Conservation (phyloP, 2,329 filamentous ascomycete species). For the Beauveria pseudobassiana region DNA sequence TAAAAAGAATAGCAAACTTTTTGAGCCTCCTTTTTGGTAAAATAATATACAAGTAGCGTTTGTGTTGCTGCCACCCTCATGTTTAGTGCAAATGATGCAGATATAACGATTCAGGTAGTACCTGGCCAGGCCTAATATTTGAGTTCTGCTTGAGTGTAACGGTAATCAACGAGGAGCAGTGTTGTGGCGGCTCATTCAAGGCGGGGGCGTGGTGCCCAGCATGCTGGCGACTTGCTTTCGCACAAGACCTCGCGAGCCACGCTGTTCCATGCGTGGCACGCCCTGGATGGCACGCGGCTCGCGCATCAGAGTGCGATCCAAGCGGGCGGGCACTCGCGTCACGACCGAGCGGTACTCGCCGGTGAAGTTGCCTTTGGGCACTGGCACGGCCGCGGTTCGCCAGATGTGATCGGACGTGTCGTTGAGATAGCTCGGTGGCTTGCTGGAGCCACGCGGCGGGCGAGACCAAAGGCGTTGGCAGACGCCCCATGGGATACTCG, state of each 20-base stretch:
- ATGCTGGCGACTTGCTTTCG: slow-evolving; percentile 50
- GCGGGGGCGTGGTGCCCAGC: slow-evolving; percentile 34
- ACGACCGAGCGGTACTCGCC: slow-evolving; percentile 55
- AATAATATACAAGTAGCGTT: slow-evolving; percentile 4
- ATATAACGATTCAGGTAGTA: not conserved
- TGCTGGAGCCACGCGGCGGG: slow-evolving; percentile 30
- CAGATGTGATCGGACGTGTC: slow-evolving; percentile 74
- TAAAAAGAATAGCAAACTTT: slow-evolving; percentile 4
- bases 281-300: slow-evolving; percentile 87
- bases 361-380: slow-evolving; percentile 53
- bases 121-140: not conserved
- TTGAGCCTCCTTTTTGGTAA: not conserved
- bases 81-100: not conserved
- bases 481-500: slow-evolving; percentile 47
- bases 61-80: not conserved
- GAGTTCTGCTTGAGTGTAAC: not conserved
- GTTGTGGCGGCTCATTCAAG: slow-evolving; percentile 15
- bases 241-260: slow-evolving; percentile 41
- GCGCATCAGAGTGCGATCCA: slow-evolving; percentile 83
- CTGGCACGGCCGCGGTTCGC: slow-evolving; percentile 57
- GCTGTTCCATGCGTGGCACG: slow-evolving; percentile 57
- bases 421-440: slow-evolving; percentile 54
- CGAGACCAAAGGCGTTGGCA: slow-evolving; percentile 29
- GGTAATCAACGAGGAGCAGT: not conserved
- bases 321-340: slow-evolving; percentile 66